These are phyloP conservation scores for Bremia lactucae DNA, from an alignment of 352 stramenopile species.

Conservation along the genomic window DNA sequence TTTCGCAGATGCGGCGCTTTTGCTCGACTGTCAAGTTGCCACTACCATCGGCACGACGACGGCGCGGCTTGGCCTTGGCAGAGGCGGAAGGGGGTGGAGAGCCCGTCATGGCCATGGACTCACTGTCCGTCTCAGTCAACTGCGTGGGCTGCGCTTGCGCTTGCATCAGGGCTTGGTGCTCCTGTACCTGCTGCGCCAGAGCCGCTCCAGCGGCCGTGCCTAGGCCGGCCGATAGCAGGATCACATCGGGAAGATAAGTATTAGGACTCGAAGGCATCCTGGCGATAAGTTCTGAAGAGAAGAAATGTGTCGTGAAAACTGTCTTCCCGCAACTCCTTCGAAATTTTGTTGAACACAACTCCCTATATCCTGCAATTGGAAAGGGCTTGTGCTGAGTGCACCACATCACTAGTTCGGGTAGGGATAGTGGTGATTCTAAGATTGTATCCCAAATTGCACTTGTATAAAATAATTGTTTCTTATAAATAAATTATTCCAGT, in stretches of 20 bases:
- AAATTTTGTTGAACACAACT: slow-evolving; percentile 2
- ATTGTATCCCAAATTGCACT: too few species aligned
- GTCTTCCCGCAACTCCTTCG: slow-evolving; percentile 3
- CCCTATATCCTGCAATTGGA: too few species aligned
- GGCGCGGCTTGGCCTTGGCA: slow-evolving; percentile 9
- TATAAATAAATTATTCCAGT: too few species aligned
- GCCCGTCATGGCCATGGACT: not conserved
- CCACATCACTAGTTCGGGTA: too few species aligned
- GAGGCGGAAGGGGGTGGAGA: not conserved
- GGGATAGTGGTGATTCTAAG: too few species aligned
- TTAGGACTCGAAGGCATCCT: slow-evolving; percentile 78
- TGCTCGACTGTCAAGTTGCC: slow-evolving; percentile 82
- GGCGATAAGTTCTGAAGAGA: slow-evolving; percentile 46
- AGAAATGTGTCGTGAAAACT: slow-evolving; percentile 2
- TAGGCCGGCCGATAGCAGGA: slow-evolving; percentile 11
- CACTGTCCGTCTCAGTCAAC: slow-evolving; percentile 1
- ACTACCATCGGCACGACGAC: slow-evolving; percentile 43
- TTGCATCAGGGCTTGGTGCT: slow-evolving; percentile 14
- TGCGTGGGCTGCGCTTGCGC: slow-evolving; percentile 10
- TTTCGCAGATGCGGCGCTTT: slow-evolving; percentile 83
- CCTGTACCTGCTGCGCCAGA: slow-evolving; percentile 23
- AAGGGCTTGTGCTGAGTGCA: too few species aligned
- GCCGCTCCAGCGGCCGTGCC: slow-evolving; percentile 11
- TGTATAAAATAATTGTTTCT: too few species aligned
- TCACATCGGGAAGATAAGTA: slow-evolving; percentile 31